phyloP scores from a whole-genome alignment of 2,329 filamentous ascomycete species.

The Sphaerulina populicola region DNA sequence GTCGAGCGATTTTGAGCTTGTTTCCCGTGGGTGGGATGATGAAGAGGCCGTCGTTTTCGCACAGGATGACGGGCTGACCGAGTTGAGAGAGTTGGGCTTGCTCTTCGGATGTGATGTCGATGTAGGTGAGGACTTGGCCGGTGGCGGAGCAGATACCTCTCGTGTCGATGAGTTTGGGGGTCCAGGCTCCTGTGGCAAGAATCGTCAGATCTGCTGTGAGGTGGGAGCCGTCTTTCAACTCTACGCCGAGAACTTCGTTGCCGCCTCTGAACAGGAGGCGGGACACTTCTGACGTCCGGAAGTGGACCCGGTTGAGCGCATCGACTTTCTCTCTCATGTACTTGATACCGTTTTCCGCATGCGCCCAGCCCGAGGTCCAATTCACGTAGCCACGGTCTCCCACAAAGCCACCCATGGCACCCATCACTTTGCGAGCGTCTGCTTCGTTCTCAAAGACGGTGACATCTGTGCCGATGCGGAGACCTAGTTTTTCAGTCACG shows the following conservation, averaged over 20 bases:
- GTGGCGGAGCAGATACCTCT: slow-evolving; percentile 69
- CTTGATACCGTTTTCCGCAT: slow-evolving; percentile 63
- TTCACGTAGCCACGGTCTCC: slow-evolving; percentile 68
- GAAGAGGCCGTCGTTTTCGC: slow-evolving; percentile 64
- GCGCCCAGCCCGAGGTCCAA: slow-evolving; percentile 66
- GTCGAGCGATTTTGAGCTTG: slow-evolving; percentile 44
- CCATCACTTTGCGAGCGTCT: slow-evolving; percentile 36
- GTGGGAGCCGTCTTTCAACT: slow-evolving; percentile 43
- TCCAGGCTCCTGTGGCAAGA: slow-evolving; percentile 83
- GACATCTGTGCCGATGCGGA: slow-evolving; percentile 34
- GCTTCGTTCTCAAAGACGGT: slow-evolving; percentile 34
- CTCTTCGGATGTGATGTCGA: slow-evolving; percentile 64
- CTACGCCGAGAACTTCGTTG: slow-evolving; percentile 50
- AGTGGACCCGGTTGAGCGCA: slow-evolving; percentile 46
- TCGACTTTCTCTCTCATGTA: slow-evolving; percentile 50
- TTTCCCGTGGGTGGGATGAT: slow-evolving; percentile 56
- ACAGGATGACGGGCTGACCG: slow-evolving; percentile 63
- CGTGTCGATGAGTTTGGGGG: slow-evolving; percentile 66
- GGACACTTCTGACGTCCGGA: slow-evolving; percentile 44
- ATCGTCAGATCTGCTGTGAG: slow-evolving; percentile 64
- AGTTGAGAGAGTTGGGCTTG: slow-evolving; percentile 49
- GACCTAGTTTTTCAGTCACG: slow-evolving; percentile 44
- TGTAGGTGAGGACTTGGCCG: slow-evolving; percentile 71
- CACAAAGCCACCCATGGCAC: slow-evolving; percentile 37
- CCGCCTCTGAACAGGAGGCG: slow-evolving; percentile 35